Percentiles rank a stretch among this genome's conserved stretches.
Evolutionary conservation across 441 rosid species (phyloP).

Genomic region (Adansonia rubrostipa): DNA sequence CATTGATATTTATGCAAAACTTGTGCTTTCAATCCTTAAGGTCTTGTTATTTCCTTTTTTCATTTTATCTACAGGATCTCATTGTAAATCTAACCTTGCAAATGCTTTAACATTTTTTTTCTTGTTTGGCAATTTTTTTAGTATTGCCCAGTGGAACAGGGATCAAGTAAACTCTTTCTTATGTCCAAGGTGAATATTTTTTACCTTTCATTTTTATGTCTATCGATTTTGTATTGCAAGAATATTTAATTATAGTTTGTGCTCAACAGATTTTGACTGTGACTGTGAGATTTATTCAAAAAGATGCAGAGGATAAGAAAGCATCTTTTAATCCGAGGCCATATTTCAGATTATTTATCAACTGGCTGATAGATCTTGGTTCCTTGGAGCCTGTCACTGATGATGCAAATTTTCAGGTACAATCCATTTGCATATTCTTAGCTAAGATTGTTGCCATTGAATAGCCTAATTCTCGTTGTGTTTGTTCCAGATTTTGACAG

Average conservation of each 20-base stretch:
- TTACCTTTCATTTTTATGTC: background rate
- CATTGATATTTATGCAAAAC: constrained; percentile 88
- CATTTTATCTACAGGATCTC: constrained; percentile 17
- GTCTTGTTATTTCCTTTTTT: constrained; percentile 37
- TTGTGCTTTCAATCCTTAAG: constrained; percentile 78
- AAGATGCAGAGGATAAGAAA: constrained; percentile 90
- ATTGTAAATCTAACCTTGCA: constrained; percentile 24
- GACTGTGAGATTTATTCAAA: constrained; percentile 80
- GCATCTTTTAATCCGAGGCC: constrained; percentile 87
- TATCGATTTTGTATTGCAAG: background rate
- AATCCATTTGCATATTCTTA: constrained; percentile 24
- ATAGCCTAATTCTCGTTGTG: constrained; percentile 27
- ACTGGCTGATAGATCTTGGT: constrained; percentile 82
- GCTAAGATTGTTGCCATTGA: constrained; percentile 5
- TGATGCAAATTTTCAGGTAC: constrained; percentile 83
- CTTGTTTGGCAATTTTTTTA: constrained; percentile 24
- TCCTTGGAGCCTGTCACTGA: constrained; percentile 70
- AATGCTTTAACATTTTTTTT: constrained; percentile 20
- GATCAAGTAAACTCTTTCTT: constrained; percentile 67
- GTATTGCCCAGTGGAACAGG: constrained; percentile 75
- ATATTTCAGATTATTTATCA: constrained; percentile 89
- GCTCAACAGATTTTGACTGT: constrained; percentile 71
- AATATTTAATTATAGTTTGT: constrained; percentile 25
- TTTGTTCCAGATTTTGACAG: constrained; percentile 70
- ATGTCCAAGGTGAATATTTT: constrained; percentile 67